Evolutionary conservation across 2,329 filamentous ascomycete species (phyloP), one percentile per base, ranked within the genome.

Genomic region (Colletotrichum endophyticum): DNA sequence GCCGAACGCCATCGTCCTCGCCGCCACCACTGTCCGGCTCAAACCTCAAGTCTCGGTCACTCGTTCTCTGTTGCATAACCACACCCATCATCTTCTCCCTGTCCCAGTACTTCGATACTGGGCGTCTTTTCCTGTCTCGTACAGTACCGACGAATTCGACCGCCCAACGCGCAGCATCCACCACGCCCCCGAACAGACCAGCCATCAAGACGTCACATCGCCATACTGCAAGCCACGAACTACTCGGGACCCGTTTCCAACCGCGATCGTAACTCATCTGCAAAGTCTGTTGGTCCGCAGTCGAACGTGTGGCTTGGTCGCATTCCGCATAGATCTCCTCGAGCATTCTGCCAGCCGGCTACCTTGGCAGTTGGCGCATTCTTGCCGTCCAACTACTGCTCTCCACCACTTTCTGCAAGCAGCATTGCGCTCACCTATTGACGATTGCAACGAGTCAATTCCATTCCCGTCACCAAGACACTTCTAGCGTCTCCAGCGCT

Each of bases 391-490:
- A 74, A 28, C 61, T 59, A 53, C 34, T 44, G 66, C 69, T 30
- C 44, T 53, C 36, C 66, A 53, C 66, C 49, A 70, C 75, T 66
- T 77, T 77, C 75, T 75, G 75, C 75, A 75, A 77, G 36, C 75
- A 72, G 72, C 73, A 22, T 69, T 66, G 63, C 62, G 44, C 64
- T 44, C 66, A 19, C 56, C 22, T 16, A 59, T 69, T 77, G 56
- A 70, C 66, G 73, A 78, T 77, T 77, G 70, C 74, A 66, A 70
- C 76, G 70, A 78, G 64, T 77, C 74, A 74, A 76, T 78, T 72
- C 73, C 76, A 77, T 77, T 77, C 76, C 74, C 74, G 73, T 76
- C 73, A 73, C 70, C 73, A 66, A 76, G 73, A 76, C 73, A 73
- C 73, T 76, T 73, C 70, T 73, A 76, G 73, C 70, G 73, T 59